A percentile compares a stretch with the other conserved stretches of the same genome.
Conservation (phyloP, 2,329 filamentous ascomycete species). For the Colletotrichum aenigma region DNA sequence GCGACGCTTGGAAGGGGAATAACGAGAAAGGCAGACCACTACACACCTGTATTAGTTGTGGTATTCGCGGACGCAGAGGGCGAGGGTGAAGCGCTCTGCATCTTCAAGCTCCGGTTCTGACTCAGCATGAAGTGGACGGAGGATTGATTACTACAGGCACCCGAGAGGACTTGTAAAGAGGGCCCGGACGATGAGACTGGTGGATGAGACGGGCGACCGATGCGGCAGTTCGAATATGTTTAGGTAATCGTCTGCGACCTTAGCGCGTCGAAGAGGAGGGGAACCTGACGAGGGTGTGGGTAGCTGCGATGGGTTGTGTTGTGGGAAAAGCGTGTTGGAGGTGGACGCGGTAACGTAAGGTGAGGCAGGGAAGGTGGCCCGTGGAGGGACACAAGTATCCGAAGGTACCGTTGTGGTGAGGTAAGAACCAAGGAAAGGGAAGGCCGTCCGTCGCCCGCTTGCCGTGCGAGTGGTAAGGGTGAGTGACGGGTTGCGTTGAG, state of each 20-base stretch:
- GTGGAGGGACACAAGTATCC: neutral
- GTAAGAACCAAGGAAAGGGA: neutral
- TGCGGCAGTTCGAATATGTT: conserved; percentile 19
- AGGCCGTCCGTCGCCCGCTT: neutral
- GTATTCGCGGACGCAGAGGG: conserved; percentile 20
- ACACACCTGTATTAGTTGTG: conserved; percentile 22
- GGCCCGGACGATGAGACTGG: conserved; percentile 17
- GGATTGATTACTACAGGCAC: conserved; percentile 23
- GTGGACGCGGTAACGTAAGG: conserved; percentile 16
- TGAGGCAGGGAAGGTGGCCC: neutral
- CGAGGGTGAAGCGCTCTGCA: conserved; percentile 22
- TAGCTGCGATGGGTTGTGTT: neutral
- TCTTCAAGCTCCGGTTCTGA: conserved; percentile 24
- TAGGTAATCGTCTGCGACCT: conserved; percentile 20
- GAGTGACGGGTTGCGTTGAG: neutral
- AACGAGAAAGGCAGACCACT: neutral
- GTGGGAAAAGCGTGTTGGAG: neutral
- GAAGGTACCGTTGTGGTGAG: neutral
- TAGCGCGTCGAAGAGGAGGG: conserved; percentile 21
- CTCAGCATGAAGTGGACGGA: conserved; percentile 23
- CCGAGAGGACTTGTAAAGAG: conserved; percentile 19
- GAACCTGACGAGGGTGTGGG: conserved; percentile 18
- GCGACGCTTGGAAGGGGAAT: neutral
- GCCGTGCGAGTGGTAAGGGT: neutral
- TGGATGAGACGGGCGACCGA: conserved; percentile 17